Conservation (phyloP, 805 yeast genomes). For the Candida succiphila region DNA sequence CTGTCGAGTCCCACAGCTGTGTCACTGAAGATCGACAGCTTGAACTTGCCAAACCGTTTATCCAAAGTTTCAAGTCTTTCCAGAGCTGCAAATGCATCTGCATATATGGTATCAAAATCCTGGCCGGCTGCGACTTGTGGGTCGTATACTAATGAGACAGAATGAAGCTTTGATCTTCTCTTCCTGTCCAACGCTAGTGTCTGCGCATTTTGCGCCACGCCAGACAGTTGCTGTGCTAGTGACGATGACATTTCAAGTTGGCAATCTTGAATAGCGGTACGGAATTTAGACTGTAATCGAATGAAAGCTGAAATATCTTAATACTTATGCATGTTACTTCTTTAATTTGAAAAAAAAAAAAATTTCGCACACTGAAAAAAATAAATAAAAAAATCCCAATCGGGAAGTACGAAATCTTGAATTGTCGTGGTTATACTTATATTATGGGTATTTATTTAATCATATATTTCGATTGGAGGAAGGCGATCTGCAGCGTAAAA, state of each 20-base stretch:
- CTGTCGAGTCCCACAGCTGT: slow-evolving; percentile 75
- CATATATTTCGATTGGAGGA: slow-evolving; percentile 93
- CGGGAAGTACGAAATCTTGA: no score
- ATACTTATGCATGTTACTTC: no score
- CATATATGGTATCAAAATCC: slow-evolving; percentile 76
- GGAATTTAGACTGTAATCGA: no score
- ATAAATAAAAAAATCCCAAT: no score
- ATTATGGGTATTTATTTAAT: slow-evolving; percentile 23
- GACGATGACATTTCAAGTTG: slow-evolving; percentile 20
- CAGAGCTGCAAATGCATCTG: slow-evolving; percentile 65
- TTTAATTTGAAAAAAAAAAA: no score
- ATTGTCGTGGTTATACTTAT: no score
- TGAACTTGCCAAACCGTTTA: slow-evolving; percentile 62
- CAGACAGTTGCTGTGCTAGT: slow-evolving; percentile 74
- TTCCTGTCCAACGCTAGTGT: slow-evolving; percentile 81
- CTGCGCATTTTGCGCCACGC: slow-evolving; percentile 51
- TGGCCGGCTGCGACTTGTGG: slow-evolving; percentile 87
- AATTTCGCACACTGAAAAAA: no score
- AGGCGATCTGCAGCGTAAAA: slow-evolving; percentile 87
- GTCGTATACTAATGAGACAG: slow-evolving; percentile 80
- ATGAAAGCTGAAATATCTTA: no score
- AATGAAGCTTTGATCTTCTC: slow-evolving; percentile 75
- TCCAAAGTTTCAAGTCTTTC: slow-evolving; percentile 65
- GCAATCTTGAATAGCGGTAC: no score
- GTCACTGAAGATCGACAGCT: slow-evolving; percentile 69